phyloP scores from a whole-genome alignment of 2,329 filamentous ascomycete genomes.

The Thelonectria blattea region DNA sequence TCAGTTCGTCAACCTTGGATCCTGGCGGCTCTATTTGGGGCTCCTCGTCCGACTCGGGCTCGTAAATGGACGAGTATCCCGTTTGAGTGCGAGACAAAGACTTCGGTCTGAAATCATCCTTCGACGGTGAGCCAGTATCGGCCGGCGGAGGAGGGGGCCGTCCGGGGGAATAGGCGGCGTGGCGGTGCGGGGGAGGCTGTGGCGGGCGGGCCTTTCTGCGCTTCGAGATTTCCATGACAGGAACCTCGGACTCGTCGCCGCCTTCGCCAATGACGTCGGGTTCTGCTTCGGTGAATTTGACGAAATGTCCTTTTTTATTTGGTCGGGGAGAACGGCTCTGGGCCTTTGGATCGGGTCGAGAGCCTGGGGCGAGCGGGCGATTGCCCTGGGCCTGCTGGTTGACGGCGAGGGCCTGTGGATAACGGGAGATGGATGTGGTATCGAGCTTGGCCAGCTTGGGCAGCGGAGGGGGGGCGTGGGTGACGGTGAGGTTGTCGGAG shows the following conservation, averaged over 20 bases:
- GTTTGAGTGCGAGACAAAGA: constrained; percentile 47
- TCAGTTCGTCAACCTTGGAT: constrained; percentile 27
- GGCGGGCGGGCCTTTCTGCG: constrained; percentile 53
- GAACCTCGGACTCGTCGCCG: constrained; percentile 81
- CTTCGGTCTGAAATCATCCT: constrained; percentile 58
- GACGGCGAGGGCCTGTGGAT: constrained; percentile 59
- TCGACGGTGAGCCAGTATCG: constrained; percentile 13
- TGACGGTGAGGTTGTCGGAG: constrained; percentile 60
- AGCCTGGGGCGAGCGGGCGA: constrained; percentile 46
- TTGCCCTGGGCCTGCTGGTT: constrained; percentile 52
- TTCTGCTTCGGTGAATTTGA: constrained; percentile 73
- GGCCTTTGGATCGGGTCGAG: constrained; percentile 49
- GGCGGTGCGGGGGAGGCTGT: constrained; percentile 38
- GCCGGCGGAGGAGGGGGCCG: constrained; percentile 26
- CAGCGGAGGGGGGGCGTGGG: constrained; percentile 55
- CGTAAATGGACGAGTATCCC: constrained; percentile 39
- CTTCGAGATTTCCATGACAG: constrained; percentile 73
- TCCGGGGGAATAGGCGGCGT: constrained; percentile 20
- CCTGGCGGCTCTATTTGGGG: constrained; percentile 17
- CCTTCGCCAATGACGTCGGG: constrained; percentile 90
- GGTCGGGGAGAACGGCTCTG: constrained; percentile 53
- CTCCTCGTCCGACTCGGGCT: constrained; percentile 30
- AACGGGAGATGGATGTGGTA: constrained; percentile 60
- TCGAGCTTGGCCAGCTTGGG: constrained; percentile 63
- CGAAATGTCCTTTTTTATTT: constrained; percentile 70